Evolutionary conservation across 768 basidiomycete species (phyloP).

Genomic region (Pleurotus cornucopiae): DNA sequence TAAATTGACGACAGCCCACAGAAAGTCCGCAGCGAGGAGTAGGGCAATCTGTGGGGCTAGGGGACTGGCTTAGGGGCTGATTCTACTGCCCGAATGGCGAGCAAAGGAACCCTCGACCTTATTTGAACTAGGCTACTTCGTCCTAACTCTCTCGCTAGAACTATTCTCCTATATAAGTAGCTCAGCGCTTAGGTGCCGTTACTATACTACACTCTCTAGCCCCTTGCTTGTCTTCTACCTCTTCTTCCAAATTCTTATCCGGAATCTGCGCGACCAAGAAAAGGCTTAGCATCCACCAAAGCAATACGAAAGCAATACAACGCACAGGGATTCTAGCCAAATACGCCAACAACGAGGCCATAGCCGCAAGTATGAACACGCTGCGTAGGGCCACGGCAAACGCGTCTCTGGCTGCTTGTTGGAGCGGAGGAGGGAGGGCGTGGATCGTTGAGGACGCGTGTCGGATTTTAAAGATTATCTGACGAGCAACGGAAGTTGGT

Average conservation of each 20-base stretch:
- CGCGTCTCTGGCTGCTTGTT: conserved; percentile 46
- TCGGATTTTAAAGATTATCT: conserved; percentile 51
- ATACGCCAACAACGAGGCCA: conserved; percentile 46
- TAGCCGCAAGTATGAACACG: conserved; percentile 52
- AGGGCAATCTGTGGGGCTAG: too few relatives aligned
- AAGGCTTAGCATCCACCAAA: neutral
- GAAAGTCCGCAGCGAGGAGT: too few relatives aligned
- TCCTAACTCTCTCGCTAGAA: too few relatives aligned
- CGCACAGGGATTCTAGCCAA: conserved; percentile 47
- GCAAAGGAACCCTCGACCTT: too few relatives aligned
- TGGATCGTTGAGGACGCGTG: conserved; percentile 48
- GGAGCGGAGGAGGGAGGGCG: conserved; percentile 40
- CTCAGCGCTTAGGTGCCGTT: too few relatives aligned
- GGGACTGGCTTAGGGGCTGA: too few relatives aligned
- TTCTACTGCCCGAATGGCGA: too few relatives aligned
- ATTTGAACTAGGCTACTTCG: too few relatives aligned
- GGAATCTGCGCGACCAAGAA: conserved; percentile 15
- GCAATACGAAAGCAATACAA: conserved; percentile 1
- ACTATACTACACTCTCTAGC: too few relatives aligned
- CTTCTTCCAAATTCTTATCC: conserved; percentile 16
- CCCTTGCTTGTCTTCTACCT: too few relatives aligned
- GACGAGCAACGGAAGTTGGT: neutral
- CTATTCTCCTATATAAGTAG: too few relatives aligned
- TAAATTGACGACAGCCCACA: too few relatives aligned
- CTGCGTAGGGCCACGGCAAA: conserved; percentile 46